Base-by-base conservation (phyloP, 306 rosid species). In the Dalbergia cochinchinensis region DNA sequence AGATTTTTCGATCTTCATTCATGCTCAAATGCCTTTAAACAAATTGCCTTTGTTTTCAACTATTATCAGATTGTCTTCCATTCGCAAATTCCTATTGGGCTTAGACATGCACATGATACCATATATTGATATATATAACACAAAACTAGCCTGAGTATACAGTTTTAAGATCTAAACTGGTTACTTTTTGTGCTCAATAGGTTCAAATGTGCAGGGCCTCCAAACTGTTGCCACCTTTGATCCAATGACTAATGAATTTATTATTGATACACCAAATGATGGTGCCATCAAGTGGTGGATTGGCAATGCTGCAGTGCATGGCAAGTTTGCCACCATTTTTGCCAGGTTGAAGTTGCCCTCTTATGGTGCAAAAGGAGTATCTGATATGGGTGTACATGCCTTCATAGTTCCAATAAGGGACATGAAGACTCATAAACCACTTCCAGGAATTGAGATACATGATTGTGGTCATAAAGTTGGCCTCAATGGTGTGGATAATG, bases 261-360 rank as follows among this genome's bases (percentile, higher is more conserved):
- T 93, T 75, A 86, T 95, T 60, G 77, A 95, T 79, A 95, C 99
- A 9, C 99, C 98, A 33, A 90, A 90, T 77, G 97, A 95, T 77
- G 99, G 99, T 73, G 98, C 99, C 78, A 92, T 95, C 83, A 95
- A 92, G 87, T 95, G 99, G 99, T 95, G 99, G 99, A 95, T 95
- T 76, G 99, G 99, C 18, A 95, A 95, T 83, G 99, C 99, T 59
- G 99, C 99, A 4, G 97, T 92, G 82, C 99, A 95, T 60, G 99
- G 99, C 59, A 95, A 95, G 84, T 90, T 95, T 83, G 97, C 99
- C 64, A 77, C 94, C 47, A 98, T 95, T 78, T 95, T 95, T 65
- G 98, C 99, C 11, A 89, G 90, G 87, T 80, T 95, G 80, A 57
- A 88, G 77, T 78, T 95, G 82, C 99, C 96, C 15, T 82, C 88